These are phyloP conservation scores for Lachnellula hyalina DNA, from an alignment of 2,329 filamentous ascomycete species.

Conservation along the genomic window DNA sequence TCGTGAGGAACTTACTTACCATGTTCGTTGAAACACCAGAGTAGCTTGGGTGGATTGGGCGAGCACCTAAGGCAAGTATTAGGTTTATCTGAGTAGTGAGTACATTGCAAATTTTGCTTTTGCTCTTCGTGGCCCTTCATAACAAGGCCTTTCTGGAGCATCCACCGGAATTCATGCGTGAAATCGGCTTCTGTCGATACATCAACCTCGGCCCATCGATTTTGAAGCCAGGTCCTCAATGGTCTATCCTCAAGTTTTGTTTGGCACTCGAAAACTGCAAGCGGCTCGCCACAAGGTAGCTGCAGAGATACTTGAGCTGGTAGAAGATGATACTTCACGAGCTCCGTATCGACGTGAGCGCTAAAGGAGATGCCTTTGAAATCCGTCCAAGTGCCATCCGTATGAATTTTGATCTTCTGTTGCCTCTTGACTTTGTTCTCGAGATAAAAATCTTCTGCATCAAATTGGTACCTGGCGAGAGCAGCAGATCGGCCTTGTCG, in stretches of 20 bases:
- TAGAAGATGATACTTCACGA: not conserved
- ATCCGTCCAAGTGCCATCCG: conserved; percentile 1
- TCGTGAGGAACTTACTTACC: conserved; percentile 42
- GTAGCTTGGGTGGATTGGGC: conserved; percentile 33
- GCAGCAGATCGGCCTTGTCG: no score
- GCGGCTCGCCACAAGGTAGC: not conserved
- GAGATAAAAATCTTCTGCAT: not conserved
- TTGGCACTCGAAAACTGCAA: conserved; percentile 7
- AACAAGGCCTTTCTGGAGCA: conserved; percentile 8
- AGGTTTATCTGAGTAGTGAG: not conserved
- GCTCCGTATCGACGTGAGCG: not conserved
- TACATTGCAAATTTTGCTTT: conserved; percentile 1
- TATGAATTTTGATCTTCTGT: not conserved
- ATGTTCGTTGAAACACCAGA: conserved; percentile 31
- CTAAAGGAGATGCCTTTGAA: not conserved
- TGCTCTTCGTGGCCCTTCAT: conserved; percentile 4
- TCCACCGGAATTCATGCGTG: conserved; percentile 5
- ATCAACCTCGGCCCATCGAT: conserved; percentile 7
- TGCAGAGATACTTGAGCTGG: not conserved
- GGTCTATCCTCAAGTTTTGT: not conserved
- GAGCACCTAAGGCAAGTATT: conserved; percentile 31
- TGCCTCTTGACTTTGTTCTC: not conserved
- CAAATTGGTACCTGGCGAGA: not conserved
- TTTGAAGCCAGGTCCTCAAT: not conserved
- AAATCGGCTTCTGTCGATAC: conserved; percentile 3